phyloP scores from a whole-genome alignment of 2,329 filamentous ascomycete species.

The Pseudocercospora vitis region DNA sequence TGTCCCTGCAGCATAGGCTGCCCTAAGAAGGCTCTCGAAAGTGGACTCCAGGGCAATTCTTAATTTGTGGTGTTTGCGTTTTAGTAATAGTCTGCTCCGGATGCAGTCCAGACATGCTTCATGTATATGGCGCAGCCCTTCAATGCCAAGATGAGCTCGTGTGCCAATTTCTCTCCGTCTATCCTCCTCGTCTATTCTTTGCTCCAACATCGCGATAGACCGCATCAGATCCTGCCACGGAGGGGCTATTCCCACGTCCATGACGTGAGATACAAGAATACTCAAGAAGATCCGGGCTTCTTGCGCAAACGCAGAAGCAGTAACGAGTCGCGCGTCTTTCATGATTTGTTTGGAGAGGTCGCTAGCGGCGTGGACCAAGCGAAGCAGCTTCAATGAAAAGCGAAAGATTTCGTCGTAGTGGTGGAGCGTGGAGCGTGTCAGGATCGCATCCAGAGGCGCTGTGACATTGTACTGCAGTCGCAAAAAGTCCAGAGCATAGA shows the following conservation, averaged over 20 bases:
- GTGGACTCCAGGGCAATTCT: slow-evolving; percentile 29
- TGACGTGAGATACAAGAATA: slow-evolving; percentile 72
- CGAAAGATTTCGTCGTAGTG: slow-evolving; percentile 88
- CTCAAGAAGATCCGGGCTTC: slow-evolving; percentile 80
- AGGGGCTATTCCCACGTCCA: slow-evolving; percentile 71
- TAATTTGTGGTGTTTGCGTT: slow-evolving; percentile 32
- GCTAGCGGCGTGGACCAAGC: slow-evolving; percentile 63
- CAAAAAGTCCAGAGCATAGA: slow-evolving; percentile 92
- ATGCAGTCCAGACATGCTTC: slow-evolving; percentile 34
- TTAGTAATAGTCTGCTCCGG: slow-evolving; percentile 35
- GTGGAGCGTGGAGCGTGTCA: slow-evolving; percentile 67
- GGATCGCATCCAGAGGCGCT: slow-evolving; percentile 66
- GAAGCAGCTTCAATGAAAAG: slow-evolving; percentile 70
- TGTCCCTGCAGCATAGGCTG: slow-evolving; percentile 13
- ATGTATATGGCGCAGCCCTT: slow-evolving; percentile 31
- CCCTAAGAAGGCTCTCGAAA: slow-evolving; percentile 29
- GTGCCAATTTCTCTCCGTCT: slow-evolving; percentile 13
- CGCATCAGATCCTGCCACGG: slow-evolving; percentile 71
- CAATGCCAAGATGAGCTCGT: slow-evolving; percentile 25
- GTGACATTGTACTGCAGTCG: slow-evolving; percentile 81
- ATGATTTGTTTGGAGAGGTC: slow-evolving; percentile 30
- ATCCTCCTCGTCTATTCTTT: slow-evolving; percentile 54
- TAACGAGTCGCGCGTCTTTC: slow-evolving; percentile 14
- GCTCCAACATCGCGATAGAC: slow-evolving; percentile 65
- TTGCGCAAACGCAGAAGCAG: slow-evolving; percentile 56